These are phyloP conservation scores for Fusarium tanahbumbuense DNA, from an alignment of 2,329 filamentous ascomycete species.

Conservation along the genomic window DNA sequence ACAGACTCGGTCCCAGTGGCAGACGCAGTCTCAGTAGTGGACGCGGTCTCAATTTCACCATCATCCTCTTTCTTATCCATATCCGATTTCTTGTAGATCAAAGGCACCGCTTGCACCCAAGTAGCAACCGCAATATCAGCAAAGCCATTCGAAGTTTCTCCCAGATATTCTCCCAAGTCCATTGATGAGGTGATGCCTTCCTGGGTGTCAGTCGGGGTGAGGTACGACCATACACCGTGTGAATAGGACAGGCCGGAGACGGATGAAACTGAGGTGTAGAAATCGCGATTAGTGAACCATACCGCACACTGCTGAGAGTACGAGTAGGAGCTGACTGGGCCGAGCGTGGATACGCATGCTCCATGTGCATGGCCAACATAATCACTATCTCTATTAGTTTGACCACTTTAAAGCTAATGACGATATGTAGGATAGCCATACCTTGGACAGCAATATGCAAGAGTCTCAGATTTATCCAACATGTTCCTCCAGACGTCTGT, in stretches of 20 bases:
- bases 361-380: background rate
- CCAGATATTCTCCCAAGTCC: background rate
- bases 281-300: too few species aligned
- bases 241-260: background rate
- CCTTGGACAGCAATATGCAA: conserved; percentile 14
- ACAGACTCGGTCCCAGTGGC: background rate
- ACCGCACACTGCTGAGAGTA: background rate
- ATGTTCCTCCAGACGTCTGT: background rate
- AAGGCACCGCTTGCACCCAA: background rate
- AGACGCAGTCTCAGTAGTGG: background rate
- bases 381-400: background rate
- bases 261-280: background rate
- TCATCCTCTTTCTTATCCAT: background rate
- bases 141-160: background rate
- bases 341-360: background rate
- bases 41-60: background rate
- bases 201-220: accelerated
- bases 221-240: background rate
- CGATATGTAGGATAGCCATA: background rate
- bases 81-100: conserved; percentile 13
- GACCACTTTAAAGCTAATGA: accelerated
- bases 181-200: background rate
- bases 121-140: background rate
- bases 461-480: background rate
- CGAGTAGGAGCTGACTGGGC: background rate